Evolutionary conservation across 2,329 filamentous ascomycete species (phyloP), one percentile per base, ranked within the genome.

Genomic region (Cladosporium velox): DNA sequence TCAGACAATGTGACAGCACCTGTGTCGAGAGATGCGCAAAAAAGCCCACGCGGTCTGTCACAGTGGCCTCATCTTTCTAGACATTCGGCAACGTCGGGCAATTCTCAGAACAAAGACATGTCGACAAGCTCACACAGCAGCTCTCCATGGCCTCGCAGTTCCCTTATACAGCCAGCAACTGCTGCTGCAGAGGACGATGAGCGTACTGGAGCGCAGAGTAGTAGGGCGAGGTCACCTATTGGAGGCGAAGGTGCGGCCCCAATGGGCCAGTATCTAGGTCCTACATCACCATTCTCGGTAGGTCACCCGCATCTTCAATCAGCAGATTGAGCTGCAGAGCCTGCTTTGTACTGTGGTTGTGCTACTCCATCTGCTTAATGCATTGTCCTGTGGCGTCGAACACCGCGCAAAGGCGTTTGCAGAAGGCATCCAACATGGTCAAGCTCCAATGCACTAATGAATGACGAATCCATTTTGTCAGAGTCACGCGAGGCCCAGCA

Each of bases 1-100:
- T 64, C 71, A 1, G 71, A 72, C 55, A 58, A 26, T 32, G 14
- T 70, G 34, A 30, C 38, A 38, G 61, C 81, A 38, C 81, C 82
- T 8, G 77, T 78, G 34, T 74, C 82, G 57, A 5, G 38, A 6
- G 35, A 47, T 14, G 57, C 32, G 14, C 32, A 14, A 1, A 1
- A 28, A 28, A 59, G 24, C 10, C 57, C 34, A 24, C 32, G 55
- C 18, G 41, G 35, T 18, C 7, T 41, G 11, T 47, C 57, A 24
- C 35, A 38, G 8, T 47, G 57, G 57, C 35, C 57, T n/a, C 24
- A 59, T 35, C n/a, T 21, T 24, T 4, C 18, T 8, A 32, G 71
- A 76, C 60, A 73, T 38, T 78, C 18, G n/a, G 32, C 15, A 12
- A 10, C n/a, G 74, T 77, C 55, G 67, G 28, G 11, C 14, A 30